Percentiles rank a stretch among this genome's conserved stretches.
These are phyloP conservation scores for Suillus paluster DNA, from an alignment of 768 basidiomycete species.

Conservation along the genomic window DNA sequence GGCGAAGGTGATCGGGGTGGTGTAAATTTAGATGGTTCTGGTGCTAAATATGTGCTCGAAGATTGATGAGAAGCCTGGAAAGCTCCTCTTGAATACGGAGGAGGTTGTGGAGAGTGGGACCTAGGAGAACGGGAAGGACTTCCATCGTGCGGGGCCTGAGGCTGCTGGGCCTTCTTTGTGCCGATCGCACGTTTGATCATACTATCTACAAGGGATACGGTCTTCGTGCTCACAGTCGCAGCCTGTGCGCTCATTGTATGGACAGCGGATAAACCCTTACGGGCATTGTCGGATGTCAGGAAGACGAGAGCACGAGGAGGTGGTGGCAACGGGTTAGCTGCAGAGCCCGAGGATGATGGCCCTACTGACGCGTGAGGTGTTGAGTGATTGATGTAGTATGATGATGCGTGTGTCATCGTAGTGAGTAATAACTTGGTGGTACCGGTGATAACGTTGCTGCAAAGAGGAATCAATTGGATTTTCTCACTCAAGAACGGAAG, in stretches of 20 bases:
- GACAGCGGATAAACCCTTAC: slow-evolving; percentile 58
- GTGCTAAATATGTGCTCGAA: slow-evolving; percentile 10
- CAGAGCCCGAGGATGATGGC: slow-evolving; percentile 29
- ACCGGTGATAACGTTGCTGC: slow-evolving; percentile 68
- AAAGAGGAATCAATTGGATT: slow-evolving; percentile 6
- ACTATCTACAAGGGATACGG: slow-evolving; percentile 60
- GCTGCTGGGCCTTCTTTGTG: slow-evolving; percentile 32
- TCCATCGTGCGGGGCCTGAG: background rate
- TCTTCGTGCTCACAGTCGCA: slow-evolving; percentile 66
- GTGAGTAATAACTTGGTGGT: slow-evolving; percentile 66
- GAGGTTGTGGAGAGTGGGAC: background rate
- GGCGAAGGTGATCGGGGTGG: slow-evolving; percentile 13
- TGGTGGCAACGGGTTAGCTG: slow-evolving; percentile 6
- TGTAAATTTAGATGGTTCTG: slow-evolving; percentile 4
- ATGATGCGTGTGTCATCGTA: slow-evolving; percentile 64
- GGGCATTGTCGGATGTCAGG: slow-evolving; percentile 61
- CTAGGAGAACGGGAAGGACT: slow-evolving; percentile 7
- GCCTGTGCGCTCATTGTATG: slow-evolving; percentile 71
- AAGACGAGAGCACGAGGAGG: slow-evolving; percentile 56
- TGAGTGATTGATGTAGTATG: slow-evolving; percentile 63
- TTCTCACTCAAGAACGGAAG: slow-evolving; percentile 46
- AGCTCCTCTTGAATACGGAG: background rate
- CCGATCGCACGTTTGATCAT: slow-evolving; percentile 64
- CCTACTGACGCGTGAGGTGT: slow-evolving; percentile 47
- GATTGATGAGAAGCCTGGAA: background rate